Conservation (phyloP, 331 rosid genomes). For the Rhamnella rubrinervis region DNA sequence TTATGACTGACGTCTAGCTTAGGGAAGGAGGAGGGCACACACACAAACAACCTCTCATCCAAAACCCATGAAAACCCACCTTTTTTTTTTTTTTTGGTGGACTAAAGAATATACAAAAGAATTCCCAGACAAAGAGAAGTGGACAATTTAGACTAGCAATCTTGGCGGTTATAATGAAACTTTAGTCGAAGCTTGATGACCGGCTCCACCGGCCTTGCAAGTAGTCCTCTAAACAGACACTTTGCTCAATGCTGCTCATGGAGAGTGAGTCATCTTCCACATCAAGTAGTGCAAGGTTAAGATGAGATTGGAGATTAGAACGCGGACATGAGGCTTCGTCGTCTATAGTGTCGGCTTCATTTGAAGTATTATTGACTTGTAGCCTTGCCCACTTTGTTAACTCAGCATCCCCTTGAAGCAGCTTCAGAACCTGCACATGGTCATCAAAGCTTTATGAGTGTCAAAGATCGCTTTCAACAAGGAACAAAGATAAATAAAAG, state of each 20-base stretch:
- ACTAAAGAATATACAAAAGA: slow-evolving; percentile 40
- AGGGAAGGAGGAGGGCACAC: slow-evolving; percentile 93
- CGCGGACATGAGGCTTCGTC: slow-evolving; percentile 59
- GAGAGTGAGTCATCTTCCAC: slow-evolving; percentile 93
- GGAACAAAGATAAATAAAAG: neutral
- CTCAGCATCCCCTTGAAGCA: slow-evolving; percentile 73
- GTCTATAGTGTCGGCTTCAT: slow-evolving; percentile 39
- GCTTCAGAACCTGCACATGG: slow-evolving; percentile 67
- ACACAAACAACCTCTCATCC: slow-evolving; percentile 93
- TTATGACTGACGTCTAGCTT: slow-evolving; percentile 10
- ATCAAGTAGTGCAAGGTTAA: slow-evolving; percentile 86
- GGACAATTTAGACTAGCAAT: slow-evolving; percentile 16
- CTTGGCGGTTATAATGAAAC: slow-evolving; percentile 16
- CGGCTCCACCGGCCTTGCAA: slow-evolving; percentile 91
- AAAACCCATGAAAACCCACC: slow-evolving; percentile 37
- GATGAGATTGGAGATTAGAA: slow-evolving; percentile 75
- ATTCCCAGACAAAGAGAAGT: slow-evolving; percentile 24
- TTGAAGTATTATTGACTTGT: slow-evolving; percentile 43
- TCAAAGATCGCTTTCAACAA: neutral
- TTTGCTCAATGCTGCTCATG: slow-evolving; percentile 74
- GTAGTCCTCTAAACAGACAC: slow-evolving; percentile 77
- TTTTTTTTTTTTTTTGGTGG: neutral
- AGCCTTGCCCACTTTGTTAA: slow-evolving; percentile 79
- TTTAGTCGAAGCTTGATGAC: slow-evolving; percentile 92
- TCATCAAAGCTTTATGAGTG: slow-evolving; percentile 11